phyloP scores from a whole-genome alignment of 106 monocot species.

The Phalaenopsis aphrodite region DNA sequence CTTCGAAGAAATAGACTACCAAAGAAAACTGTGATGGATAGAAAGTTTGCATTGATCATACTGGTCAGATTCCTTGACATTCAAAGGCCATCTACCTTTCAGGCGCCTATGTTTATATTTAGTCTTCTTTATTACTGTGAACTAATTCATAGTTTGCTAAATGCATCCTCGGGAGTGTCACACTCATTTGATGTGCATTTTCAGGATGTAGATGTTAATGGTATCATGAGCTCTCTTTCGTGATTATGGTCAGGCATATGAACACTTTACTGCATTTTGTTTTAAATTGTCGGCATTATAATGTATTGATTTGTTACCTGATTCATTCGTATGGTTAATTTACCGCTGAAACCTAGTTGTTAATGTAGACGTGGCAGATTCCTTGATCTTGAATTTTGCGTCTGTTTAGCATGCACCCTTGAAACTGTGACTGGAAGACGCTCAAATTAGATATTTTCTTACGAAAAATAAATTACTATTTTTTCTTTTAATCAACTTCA shows the following conservation, averaged over 20 bases:
- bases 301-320: no score
- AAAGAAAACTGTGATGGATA: constrained; percentile 20
- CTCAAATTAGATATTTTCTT: no score
- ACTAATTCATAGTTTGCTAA: not conserved
- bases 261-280: no score
- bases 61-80: constrained; percentile 27
- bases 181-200: not conserved
- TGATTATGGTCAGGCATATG: not conserved
- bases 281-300: no score
- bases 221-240: not conserved
- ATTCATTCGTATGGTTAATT: not conserved
- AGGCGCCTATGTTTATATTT: not conserved
- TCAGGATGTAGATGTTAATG: no score
- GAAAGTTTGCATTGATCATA: constrained; percentile 18
- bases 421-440: not conserved
- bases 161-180: not conserved
- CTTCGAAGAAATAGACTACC: constrained; percentile 1
- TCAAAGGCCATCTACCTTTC: no score
- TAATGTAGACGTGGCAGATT: not conserved
- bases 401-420: not conserved
- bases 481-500: no score
- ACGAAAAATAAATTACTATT: no score
- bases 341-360: not conserved
- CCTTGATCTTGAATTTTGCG: not conserved
- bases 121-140: not conserved